These are phyloP conservation scores for Saccharomyces hybrid DNA, from an alignment of 1,139 yeast genomes.

Conservation along the genomic window DNA sequence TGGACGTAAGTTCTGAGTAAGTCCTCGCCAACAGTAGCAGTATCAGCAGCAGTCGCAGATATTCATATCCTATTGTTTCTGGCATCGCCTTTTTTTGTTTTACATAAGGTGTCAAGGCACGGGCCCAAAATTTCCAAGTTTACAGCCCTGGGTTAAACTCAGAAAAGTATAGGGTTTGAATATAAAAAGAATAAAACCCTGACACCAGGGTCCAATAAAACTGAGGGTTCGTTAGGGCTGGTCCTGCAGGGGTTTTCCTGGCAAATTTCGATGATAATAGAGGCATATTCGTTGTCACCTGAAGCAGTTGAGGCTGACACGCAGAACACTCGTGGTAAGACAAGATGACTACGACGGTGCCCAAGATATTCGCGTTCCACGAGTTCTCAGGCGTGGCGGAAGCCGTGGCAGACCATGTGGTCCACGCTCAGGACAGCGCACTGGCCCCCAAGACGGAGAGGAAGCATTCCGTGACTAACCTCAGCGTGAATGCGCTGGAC, in stretches of 20 bases:
- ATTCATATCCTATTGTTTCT: not conserved
- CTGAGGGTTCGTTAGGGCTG: not conserved
- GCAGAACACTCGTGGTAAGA: not conserved
- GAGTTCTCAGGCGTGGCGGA: slow-evolving; percentile 87
- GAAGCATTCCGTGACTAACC: slow-evolving; percentile 16
- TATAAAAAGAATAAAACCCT: not conserved
- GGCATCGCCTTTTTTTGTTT: not conserved
- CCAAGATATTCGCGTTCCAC: slow-evolving; percentile 83
- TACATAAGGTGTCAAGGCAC: not conserved
- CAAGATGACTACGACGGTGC: slow-evolving; percentile 83
- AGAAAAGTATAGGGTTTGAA: too few relatives aligned
- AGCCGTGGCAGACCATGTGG: slow-evolving; percentile 86
- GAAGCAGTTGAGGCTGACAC: not conserved
- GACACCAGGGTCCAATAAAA: not conserved
- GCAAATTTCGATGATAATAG: not conserved
- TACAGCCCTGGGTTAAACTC: not conserved
- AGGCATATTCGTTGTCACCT: not conserved
- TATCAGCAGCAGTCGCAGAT: not conserved
- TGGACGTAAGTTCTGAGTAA: not conserved
- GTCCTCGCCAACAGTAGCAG: not conserved
- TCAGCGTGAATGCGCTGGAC: slow-evolving; percentile 2
- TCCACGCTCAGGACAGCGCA: slow-evolving; percentile 62
- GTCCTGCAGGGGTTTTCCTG: not conserved
- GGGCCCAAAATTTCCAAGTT: not conserved
- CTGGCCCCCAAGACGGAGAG: slow-evolving; percentile 13